These are phyloP conservation scores for Saccharomyces eubayanus DNA, from an alignment of 805 yeast genomes.

Conservation along the genomic window DNA sequence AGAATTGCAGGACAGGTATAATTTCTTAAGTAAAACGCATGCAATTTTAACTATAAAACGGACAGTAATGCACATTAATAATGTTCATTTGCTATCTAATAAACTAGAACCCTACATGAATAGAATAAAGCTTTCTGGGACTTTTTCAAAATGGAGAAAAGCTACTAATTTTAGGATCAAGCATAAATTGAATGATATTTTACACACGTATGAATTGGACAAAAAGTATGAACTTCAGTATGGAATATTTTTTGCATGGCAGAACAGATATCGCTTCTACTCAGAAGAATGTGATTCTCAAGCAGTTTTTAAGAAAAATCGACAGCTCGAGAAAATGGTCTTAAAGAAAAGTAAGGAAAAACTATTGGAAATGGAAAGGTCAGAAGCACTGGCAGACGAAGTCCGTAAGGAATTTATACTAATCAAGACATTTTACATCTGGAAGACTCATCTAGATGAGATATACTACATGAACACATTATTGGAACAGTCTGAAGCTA, in stretches of 20 bases:
- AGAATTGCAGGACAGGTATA: background rate
- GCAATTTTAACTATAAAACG: background rate
- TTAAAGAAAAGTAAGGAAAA: background rate
- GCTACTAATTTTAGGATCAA: background rate
- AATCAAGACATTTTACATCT: constrained; percentile 19
- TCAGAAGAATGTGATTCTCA: background rate
- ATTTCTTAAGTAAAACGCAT: background rate
- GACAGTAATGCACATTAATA: background rate
- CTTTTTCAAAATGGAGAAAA: background rate
- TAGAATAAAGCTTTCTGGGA: background rate
- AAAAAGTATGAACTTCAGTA: background rate
- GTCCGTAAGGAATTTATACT: constrained; percentile 19
- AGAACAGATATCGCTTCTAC: background rate
- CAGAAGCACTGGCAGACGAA: constrained; percentile 9
- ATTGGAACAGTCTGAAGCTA: constrained; percentile 18
- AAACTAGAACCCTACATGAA: background rate
- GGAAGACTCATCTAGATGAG: constrained; percentile 13
- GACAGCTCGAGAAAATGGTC: constrained; percentile 1
- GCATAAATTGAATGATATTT: background rate
- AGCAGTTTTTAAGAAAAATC: background rate
- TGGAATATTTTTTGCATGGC: background rate
- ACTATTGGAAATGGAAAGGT: background rate
- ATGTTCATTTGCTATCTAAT: background rate
- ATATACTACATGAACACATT: constrained; percentile 11
- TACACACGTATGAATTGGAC: background rate